Evolutionary conservation across 805 yeast genomes (phyloP), one percentile per base, ranked within the genome.

Genomic region (Metahyphopichia silvanorum): DNA sequence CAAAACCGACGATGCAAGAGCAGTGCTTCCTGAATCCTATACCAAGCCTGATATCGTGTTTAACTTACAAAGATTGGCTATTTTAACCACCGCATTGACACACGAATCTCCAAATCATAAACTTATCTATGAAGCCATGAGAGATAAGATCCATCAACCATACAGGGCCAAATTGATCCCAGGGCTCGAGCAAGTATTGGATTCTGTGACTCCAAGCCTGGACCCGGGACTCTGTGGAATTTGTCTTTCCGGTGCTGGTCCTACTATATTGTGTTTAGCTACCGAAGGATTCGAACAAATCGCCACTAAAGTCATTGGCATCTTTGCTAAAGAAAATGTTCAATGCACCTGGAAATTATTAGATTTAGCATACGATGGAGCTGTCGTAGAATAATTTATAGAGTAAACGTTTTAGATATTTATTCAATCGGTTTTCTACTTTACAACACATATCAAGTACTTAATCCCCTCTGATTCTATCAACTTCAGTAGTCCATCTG

Each of bases 191-290:
- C 87, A 86, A 40, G 86, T 93, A 30, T 71, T 93, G 46, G 68
- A 78, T 5, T 71, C 83, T 10, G 81, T 93, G 32, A 86, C 94
- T 0, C 96, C 98, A 26, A 71, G 75, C 27, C 69, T 85, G 5
- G 85, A 86, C 55, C 82, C 82, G 1, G 97, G 97, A 3, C 70
- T 89, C 29, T 71, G 93, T 37, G 98, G 98, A 32, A 86, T 93
- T 47, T 93, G 98, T 57, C 71, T 93, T 37, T 84, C 95, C 17
- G 98, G 98, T 33, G 98, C 98, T 5, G 98, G 98, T 6, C 98
- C 98, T 36, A 93, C 98, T 6, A 89, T 93, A 36, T 67, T 93
- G 42, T 95, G 96, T 25, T 72, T 93, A 42, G 98, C 98, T 4
- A 88, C 96, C 4, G 82, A 76, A 13, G 85, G 86, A 57, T 93